Conservation (phyloP, 2,329 filamentous ascomycete genomes). For the Xylaria polymorpha region DNA sequence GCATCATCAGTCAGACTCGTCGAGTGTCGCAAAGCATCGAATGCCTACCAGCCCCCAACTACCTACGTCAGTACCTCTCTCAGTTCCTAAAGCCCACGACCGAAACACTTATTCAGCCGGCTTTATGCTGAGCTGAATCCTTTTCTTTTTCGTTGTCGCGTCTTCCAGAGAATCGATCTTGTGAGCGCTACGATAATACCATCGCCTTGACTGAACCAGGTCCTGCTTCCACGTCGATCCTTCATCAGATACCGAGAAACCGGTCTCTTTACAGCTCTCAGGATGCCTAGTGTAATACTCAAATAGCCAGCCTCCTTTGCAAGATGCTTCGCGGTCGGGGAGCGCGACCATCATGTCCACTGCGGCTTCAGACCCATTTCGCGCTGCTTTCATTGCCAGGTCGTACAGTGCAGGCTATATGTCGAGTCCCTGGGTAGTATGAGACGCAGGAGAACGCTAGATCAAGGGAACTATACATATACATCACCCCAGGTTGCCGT, state of each 20-base stretch:
- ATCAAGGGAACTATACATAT: slow-evolving; percentile 8
- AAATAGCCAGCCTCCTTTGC: slow-evolving; percentile 31
- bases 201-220: slow-evolving; percentile 13
- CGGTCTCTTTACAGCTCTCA: neutral
- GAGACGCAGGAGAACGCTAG: neutral
- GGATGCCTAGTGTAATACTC: slow-evolving; percentile 12
- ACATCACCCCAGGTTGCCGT: slow-evolving; percentile 15
- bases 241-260: neutral
- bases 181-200: slow-evolving; percentile 22
- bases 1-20: neutral
- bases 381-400: slow-evolving; percentile 14
- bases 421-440: neutral
- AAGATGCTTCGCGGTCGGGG: slow-evolving; percentile 13
- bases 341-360: slow-evolving; percentile 27
- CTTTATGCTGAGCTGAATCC: neutral
- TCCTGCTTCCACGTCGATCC: neutral
- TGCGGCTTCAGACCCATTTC: slow-evolving; percentile 8
- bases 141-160: slow-evolving; percentile 7
- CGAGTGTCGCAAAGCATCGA: neutral
- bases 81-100: neutral
- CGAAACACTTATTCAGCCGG: neutral
- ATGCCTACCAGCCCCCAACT: too few species aligned
- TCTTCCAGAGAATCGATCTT: slow-evolving; percentile 4
- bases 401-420: slow-evolving; percentile 22
- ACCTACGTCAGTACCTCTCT: neutral